phyloP scores from a whole-genome alignment of 2,329 filamentous ascomycete genomes.

The Chrysoporthe austroafricana region DNA sequence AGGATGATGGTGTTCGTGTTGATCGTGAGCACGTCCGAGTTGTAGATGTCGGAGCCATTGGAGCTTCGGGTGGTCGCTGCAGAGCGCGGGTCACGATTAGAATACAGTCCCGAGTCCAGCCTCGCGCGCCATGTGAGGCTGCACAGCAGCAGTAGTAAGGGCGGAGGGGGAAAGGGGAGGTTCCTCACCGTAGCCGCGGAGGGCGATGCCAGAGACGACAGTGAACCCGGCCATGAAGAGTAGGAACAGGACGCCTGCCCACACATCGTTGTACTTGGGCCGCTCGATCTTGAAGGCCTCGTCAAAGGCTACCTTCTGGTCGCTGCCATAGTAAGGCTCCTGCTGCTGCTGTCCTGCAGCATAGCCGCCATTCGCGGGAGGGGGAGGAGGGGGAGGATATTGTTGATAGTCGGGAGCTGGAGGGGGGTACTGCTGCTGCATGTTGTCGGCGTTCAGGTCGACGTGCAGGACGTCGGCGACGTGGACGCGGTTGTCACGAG shows the following conservation, averaged over 20 bases:
- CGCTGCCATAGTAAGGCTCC: constrained; percentile 25
- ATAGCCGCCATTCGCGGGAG: constrained; percentile 8
- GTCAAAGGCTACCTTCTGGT: constrained; percentile 66
- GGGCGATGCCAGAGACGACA: constrained; percentile 74
- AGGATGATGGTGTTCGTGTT: constrained; percentile 85
- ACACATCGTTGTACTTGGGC: constrained; percentile 89
- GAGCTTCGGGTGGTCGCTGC: constrained; percentile 57
- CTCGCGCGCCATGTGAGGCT: neutral
- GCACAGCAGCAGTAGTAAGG: neutral
- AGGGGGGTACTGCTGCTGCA: constrained; percentile 8
- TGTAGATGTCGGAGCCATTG: constrained; percentile 76
- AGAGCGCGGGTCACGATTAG: neutral
- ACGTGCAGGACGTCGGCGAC: neutral
- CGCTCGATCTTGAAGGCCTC: constrained; percentile 80
- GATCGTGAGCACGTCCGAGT: constrained; percentile 63
- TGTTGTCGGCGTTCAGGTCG: neutral
- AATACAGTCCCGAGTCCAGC: constrained; percentile 7
- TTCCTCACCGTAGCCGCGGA: constrained; percentile 69
- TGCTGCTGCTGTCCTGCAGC: constrained; percentile 19
- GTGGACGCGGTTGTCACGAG: neutral
- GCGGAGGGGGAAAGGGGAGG: neutral
- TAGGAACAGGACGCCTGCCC: constrained; percentile 73
- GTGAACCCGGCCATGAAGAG: constrained; percentile 61
- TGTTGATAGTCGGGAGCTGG: constrained; percentile 1
- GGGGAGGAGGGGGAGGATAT: constrained; percentile 12